phyloP scores from a whole-genome alignment of 306 rosid species.

The Citrullus amarus region DNA sequence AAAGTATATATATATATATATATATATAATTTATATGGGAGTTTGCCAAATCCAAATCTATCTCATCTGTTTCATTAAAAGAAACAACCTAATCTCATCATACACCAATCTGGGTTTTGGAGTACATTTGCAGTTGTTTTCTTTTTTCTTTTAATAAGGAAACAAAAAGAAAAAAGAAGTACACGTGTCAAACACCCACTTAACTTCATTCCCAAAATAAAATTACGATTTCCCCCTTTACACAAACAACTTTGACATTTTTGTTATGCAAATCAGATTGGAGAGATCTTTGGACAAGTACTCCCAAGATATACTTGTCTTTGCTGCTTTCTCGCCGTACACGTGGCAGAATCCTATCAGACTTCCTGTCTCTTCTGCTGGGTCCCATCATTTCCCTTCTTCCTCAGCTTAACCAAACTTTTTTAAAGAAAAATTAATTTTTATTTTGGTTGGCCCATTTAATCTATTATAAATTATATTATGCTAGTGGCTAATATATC shows the following conservation, averaged over 20 bases:
- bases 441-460: too few species aligned
- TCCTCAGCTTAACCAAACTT: not conserved
- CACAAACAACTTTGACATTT: slow-evolving; percentile 3
- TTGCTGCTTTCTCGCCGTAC: not conserved
- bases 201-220: not conserved
- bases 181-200: slow-evolving; percentile 8
- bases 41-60: not conserved
- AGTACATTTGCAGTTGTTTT: not conserved
- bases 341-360: slow-evolving; percentile 10
- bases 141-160: not conserved
- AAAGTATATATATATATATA: too few species aligned
- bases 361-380: not conserved
- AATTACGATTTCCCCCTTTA: not conserved
- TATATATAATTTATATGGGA: not conserved
- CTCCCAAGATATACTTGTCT: slow-evolving; percentile 4
- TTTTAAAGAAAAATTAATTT: too few species aligned
- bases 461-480: too few species aligned
- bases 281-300: slow-evolving; percentile 1
- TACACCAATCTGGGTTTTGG: not conserved
- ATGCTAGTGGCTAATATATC: too few species aligned
- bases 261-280: slow-evolving; percentile 5
- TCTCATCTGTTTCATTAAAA: slow-evolving; percentile 5
- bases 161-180: not conserved
- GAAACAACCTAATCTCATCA: slow-evolving; percentile 1
- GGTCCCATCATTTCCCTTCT: not conserved